A percentile compares a stretch with the other conserved stretches of the same genome.
Evolutionary conservation across 192 early-diverging fungal species (phyloP).

Genomic region (Phlyctochytrium arcticum): DNA sequence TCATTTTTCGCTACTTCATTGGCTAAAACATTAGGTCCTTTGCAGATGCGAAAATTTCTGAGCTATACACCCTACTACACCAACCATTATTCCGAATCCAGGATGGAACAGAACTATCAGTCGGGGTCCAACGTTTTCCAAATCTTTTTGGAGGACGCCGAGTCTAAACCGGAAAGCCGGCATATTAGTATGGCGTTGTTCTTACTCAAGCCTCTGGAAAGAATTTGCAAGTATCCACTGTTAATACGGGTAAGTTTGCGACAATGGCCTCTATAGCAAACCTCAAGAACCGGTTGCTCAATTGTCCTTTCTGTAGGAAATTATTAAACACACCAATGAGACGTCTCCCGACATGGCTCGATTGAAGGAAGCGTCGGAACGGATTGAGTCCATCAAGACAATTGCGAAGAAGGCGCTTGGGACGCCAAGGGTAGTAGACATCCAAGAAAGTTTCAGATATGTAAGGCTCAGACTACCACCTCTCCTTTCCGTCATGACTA

Average conservation of each 20-base stretch:
- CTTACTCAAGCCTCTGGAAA: slow-evolving; percentile 97
- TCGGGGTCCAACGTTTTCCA: slow-evolving; percentile 27
- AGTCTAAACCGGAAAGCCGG: slow-evolving; percentile 34
- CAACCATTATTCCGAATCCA: too few relatives aligned
- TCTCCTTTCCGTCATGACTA: background rate
- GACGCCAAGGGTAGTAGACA: slow-evolving; percentile 38
- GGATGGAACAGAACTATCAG: too few relatives aligned
- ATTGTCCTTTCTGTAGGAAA: slow-evolving; percentile 36
- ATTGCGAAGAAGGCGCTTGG: slow-evolving; percentile 37
- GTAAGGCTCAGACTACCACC: too few relatives aligned
- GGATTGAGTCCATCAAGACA: slow-evolving; percentile 37
- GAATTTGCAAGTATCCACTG: slow-evolving; percentile 99
- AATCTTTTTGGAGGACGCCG: slow-evolving; percentile 46
- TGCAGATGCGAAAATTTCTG: slow-evolving; percentile 38
- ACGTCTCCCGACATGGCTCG: slow-evolving; percentile 25
- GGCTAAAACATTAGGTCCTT: too few relatives aligned
- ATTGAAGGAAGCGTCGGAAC: slow-evolving; percentile 38
- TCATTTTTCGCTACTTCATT: too few relatives aligned
- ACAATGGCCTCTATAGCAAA: too few relatives aligned
- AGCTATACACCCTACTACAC: slow-evolving; percentile 48
- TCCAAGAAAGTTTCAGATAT: slow-evolving; percentile 45
- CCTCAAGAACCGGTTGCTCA: too few relatives aligned
- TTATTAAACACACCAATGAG: slow-evolving; percentile 49
- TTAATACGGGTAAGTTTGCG: too few relatives aligned
- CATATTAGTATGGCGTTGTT: slow-evolving; percentile 44